Evolutionary conservation across 2,329 filamentous ascomycete genomes (phyloP).

Genomic region (Trematosphaeria pertusa): DNA sequence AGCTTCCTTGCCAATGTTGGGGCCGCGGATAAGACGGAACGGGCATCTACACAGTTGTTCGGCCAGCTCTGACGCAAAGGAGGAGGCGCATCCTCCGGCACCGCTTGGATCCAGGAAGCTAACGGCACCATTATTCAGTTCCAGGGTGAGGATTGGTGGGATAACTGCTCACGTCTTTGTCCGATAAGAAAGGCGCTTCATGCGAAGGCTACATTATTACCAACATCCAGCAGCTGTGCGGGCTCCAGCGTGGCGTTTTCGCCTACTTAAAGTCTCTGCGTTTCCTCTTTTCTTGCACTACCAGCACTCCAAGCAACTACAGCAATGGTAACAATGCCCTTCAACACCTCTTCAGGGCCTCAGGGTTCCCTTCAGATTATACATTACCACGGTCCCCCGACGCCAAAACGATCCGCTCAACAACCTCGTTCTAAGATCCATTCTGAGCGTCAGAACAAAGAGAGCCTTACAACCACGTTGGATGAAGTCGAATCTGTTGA

Average conservation of each 20-base stretch:
- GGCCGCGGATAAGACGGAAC: constrained; percentile 9
- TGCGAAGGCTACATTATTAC: constrained; percentile 14
- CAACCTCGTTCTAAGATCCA: no score
- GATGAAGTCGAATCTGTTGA: no score
- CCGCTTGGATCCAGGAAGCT: constrained; percentile 8
- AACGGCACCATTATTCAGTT: constrained; percentile 10
- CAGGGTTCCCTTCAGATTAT: constrained; percentile 14
- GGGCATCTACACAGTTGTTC: constrained; percentile 4
- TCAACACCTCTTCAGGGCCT: constrained; percentile 8
- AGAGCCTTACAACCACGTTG: no score
- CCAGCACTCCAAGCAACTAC: constrained; percentile 4
- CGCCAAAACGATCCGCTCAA: not conserved
- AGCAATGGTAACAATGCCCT: constrained; percentile 12
- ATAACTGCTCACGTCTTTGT: constrained; percentile 8
- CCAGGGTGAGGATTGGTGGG: constrained; percentile 13
- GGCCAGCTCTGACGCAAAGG: constrained; percentile 12
- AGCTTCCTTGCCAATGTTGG: constrained; percentile 6
- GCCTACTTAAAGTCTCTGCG: constrained; percentile 17
- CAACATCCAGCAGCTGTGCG: constrained; percentile 3
- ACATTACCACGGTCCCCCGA: constrained; percentile 13
- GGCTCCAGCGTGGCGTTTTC: constrained; percentile 12
- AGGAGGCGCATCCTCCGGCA: constrained; percentile 4
- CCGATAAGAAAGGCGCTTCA: constrained; percentile 14
- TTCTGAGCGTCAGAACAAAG: no score
- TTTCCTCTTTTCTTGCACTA: constrained; percentile 9